Evolutionary conservation across 805 yeast genomes (phyloP).

Genomic region (Kuraishia borneana): DNA sequence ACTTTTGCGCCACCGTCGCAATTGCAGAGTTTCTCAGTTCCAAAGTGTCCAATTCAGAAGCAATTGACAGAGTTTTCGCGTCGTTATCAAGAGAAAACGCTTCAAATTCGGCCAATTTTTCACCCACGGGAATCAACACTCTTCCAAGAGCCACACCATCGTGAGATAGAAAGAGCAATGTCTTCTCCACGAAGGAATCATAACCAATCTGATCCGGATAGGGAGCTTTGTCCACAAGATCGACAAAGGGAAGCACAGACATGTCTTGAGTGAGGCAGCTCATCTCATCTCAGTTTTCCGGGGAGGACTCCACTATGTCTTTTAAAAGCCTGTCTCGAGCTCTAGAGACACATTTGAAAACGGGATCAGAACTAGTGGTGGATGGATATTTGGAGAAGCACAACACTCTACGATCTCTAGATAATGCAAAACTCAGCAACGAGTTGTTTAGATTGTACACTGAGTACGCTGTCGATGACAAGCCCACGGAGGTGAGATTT

Average conservation of each 20-base stretch:
- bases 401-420: constrained; percentile 19
- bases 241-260: neutral
- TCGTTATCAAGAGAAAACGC: constrained; percentile 16
- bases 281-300: too few species aligned
- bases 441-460: constrained; percentile 25
- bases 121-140: constrained; percentile 21
- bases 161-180: constrained; percentile 28
- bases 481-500: constrained; percentile 24
- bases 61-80: constrained; percentile 17
- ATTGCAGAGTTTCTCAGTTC: constrained; percentile 31
- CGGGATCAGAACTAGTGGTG: too few species aligned
- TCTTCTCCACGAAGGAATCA: too few species aligned
- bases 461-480: constrained; percentile 16
- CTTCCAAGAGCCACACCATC: constrained; percentile 26
- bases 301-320: too few species aligned
- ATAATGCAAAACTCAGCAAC: constrained; percentile 20
- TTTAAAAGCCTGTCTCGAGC: constrained; percentile 4
- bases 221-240: constrained; percentile 18
- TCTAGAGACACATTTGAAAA: too few species aligned
- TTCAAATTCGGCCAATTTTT: constrained; percentile 12
- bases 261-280: neutral
- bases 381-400: constrained; percentile 17
- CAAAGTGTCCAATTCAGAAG: constrained; percentile 18
- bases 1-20: constrained; percentile 26
- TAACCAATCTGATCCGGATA: constrained; percentile 9